phyloP scores from a whole-genome alignment of 306 rosid species.

The Cicer chorassanicum region DNA sequence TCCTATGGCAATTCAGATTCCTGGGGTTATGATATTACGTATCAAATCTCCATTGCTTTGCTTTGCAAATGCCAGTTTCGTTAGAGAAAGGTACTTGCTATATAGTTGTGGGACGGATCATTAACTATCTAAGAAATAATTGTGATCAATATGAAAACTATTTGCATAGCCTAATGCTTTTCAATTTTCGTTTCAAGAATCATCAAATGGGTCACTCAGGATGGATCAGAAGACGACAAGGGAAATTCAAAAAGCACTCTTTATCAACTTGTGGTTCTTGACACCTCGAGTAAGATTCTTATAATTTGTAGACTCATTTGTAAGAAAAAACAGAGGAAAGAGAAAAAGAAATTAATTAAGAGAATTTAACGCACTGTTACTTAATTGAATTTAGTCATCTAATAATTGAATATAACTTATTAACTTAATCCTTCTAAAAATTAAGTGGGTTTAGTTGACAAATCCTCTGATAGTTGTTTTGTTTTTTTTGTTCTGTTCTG shows the following conservation, averaged over 20 bases:
- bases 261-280: conserved; percentile 61
- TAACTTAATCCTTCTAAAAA: too few species aligned
- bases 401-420: too few species aligned
- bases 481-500: too few species aligned
- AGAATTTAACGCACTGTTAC: background rate
- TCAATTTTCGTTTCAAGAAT: conserved; percentile 49
- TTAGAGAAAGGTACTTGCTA: conserved; percentile 69
- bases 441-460: too few species aligned
- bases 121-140: background rate
- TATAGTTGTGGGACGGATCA: background rate
- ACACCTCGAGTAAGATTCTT: conserved; percentile 68
- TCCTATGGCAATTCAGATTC: conserved; percentile 78
- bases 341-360: background rate
- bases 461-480: too few species aligned
- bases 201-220: conserved; percentile 56
- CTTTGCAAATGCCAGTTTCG: conserved; percentile 83
- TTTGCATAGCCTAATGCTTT: background rate
- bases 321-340: background rate
- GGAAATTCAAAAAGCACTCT: conserved; percentile 44
- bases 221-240: conserved; percentile 52
- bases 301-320: background rate
- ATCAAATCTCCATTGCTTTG: conserved; percentile 77
- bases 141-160: background rate
- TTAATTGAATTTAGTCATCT: too few species aligned
- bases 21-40: conserved; percentile 65